These are phyloP conservation scores for Cystobasidiaceae sp. DNA, from an alignment of 1,284 basidiomycete species.

Conservation along the genomic window DNA sequence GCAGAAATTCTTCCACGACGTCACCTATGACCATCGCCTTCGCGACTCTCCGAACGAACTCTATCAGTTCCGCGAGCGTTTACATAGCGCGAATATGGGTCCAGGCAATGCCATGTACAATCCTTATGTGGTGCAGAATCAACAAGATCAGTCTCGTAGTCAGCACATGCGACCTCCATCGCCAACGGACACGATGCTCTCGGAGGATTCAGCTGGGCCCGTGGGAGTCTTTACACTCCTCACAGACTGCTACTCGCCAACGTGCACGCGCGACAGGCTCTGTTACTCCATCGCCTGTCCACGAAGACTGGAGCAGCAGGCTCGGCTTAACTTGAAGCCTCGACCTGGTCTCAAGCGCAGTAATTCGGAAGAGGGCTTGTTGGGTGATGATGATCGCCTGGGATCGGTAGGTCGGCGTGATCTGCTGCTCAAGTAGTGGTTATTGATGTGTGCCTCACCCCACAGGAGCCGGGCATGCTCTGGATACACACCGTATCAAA, in stretches of 20 bases:
- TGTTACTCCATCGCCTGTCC: constrained; percentile 99
- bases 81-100: constrained; percentile 27
- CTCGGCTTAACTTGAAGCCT: constrained; percentile 82
- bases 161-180: constrained; percentile 39
- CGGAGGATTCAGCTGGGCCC: constrained; percentile 63
- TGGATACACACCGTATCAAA: constrained; percentile 96
- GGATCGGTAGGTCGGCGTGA: constrained; percentile 18
- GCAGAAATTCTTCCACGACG: constrained; percentile 99
- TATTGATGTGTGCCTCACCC: constrained; percentile 1
- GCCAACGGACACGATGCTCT: constrained; percentile 39
- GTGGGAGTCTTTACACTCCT: constrained; percentile 94
- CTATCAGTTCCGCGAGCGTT: constrained; percentile 71
- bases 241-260: constrained; percentile 97
- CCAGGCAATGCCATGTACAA: background rate
- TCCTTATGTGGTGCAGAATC: constrained; percentile 1
- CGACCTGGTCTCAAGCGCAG: constrained; percentile 75
- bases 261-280: constrained; percentile 83
- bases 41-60: constrained; percentile 83
- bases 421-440: background rate
- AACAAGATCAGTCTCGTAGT: constrained; percentile 11
- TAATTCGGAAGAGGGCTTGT: constrained; percentile 62
- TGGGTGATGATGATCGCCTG: constrained; percentile 57
- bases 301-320: constrained; percentile 85
- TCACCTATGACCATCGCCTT: constrained; percentile 94
- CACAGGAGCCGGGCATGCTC: constrained; percentile 78